Percentiles rank a stretch among this genome's conserved stretches.
These are phyloP conservation scores for Mallotus repandus DNA, from an alignment of 441 rosid species.

Conservation along the genomic window DNA sequence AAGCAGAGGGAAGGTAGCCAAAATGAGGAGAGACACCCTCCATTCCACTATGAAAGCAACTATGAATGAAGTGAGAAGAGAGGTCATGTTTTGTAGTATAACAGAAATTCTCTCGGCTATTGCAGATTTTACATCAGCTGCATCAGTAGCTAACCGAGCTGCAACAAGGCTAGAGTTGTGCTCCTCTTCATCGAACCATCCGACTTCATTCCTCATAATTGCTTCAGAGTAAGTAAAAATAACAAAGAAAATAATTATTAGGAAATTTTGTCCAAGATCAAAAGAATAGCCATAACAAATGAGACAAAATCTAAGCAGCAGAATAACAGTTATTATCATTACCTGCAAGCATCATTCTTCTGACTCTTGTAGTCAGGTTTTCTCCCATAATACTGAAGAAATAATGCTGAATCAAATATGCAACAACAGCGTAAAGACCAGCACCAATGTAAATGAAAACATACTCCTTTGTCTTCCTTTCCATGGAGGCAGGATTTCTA, in stretches of 20 bases:
- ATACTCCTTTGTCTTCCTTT: slow-evolving; percentile 89
- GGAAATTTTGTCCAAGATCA: background rate
- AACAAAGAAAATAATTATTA: background rate
- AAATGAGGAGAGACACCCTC: slow-evolving; percentile 97
- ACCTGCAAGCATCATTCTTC: slow-evolving; percentile 99
- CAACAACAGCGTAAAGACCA: slow-evolving; percentile 88
- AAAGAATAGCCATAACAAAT: background rate
- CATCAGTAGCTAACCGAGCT: slow-evolving; percentile 86
- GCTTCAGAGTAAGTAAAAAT: slow-evolving; percentile 37
- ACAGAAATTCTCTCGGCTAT: slow-evolving; percentile 95
- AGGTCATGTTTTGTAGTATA: slow-evolving; percentile 97
- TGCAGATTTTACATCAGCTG: slow-evolving; percentile 94
- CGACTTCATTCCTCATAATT: slow-evolving; percentile 94
- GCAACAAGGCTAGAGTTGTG: slow-evolving; percentile 93
- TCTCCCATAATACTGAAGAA: slow-evolving; percentile 99
- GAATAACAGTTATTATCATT: slow-evolving; percentile 2
- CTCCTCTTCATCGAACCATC: slow-evolving; percentile 99
- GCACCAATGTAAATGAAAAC: slow-evolving; percentile 96
- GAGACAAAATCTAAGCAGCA: background rate
- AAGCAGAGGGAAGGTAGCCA: slow-evolving; percentile 91
- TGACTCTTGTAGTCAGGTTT: slow-evolving; percentile 94
- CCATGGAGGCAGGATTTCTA: slow-evolving; percentile 80
- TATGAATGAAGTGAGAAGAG: slow-evolving; percentile 94
- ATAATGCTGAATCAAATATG: slow-evolving; percentile 96
- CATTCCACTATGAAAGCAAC: slow-evolving; percentile 98